Percentiles rank a stretch among this genome's conserved stretches.
phyloP scores from a whole-genome alignment of 495 filamentous ascomycete genomes.

The Delitschia confertaspora region DNA sequence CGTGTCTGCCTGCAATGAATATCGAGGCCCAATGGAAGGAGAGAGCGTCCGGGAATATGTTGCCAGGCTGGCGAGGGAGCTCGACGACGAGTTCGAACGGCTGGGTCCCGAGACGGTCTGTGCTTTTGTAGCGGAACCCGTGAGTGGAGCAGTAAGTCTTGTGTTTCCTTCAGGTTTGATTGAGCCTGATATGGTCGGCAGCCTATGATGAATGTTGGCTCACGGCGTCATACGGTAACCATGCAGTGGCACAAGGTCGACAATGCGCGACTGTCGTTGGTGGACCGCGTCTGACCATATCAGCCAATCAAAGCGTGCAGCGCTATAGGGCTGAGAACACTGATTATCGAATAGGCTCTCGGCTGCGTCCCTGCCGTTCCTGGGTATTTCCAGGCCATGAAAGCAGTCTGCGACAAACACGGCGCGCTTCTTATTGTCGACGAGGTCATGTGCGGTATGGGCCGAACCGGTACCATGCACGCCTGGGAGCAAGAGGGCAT shows the following conservation, averaged over 20 bases:
- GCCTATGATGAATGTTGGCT: too few relatives aligned
- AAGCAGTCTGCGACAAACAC: constrained; percentile 52
- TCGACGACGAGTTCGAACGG: constrained; percentile 65
- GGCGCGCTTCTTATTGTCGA: constrained; percentile 64
- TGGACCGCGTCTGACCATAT: background rate
- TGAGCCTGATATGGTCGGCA: too few relatives aligned
- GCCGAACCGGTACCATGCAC: constrained; percentile 34
- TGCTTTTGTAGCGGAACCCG: constrained; percentile 69
- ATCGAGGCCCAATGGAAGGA: constrained; percentile 38
- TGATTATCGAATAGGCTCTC: constrained; percentile 39
- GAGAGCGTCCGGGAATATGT: constrained; percentile 42
- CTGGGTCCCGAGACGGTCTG: constrained; percentile 64
- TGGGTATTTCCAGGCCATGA: constrained; percentile 58
- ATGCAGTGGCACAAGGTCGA: background rate
- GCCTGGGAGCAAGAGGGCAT: constrained; percentile 38
- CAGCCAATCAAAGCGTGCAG: background rate
- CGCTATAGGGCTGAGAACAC: background rate
- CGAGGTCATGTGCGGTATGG: constrained; percentile 64
- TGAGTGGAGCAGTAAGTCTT: constrained; percentile 44
- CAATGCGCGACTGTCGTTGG: background rate
- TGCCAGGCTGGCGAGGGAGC: constrained; percentile 51
- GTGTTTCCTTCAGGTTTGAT: background rate
- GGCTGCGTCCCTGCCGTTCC: constrained; percentile 55
- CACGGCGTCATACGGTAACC: too few relatives aligned
- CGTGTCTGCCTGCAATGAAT: constrained; percentile 63